phyloP scores from a whole-genome alignment of 2,329 filamentous ascomycete species.

The Penicillium sp. region DNA sequence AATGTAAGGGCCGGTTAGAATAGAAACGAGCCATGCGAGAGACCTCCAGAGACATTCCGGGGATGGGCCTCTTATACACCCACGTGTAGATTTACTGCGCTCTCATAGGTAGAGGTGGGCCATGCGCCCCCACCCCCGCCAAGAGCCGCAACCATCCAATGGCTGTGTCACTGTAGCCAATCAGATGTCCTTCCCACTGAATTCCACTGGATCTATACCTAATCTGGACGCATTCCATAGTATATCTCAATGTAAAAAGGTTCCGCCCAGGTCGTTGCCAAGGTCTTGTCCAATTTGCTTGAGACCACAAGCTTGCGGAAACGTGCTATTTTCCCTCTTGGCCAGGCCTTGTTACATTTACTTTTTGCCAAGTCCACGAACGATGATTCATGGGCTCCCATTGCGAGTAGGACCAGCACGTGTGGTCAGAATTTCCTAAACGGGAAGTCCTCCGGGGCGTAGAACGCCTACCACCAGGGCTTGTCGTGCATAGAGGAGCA shows the following conservation, averaged over 20 bases:
- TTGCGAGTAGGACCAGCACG: constrained; percentile 24
- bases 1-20: no score
- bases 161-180: background rate
- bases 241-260: background rate
- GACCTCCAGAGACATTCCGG: background rate
- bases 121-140: constrained; percentile 14
- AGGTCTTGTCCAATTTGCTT: constrained; percentile 9
- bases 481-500: constrained; percentile 2
- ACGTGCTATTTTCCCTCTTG: background rate
- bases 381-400: constrained; percentile 3
- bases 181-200: background rate
- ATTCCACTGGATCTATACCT: constrained; percentile 1
- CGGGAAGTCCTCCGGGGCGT: background rate
- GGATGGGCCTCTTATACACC: constrained; percentile 8
- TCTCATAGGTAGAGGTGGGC: constrained; percentile 20
- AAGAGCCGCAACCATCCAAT: constrained; percentile 15
- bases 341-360: constrained; percentile 8
- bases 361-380: constrained; percentile 15
- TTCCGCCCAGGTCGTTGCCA: background rate
- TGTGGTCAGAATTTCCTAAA: constrained; percentile 12
- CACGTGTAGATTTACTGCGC: constrained; percentile 10
- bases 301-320: constrained; percentile 6
- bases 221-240: constrained; percentile 4
- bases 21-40: background rate
- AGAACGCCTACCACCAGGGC: background rate